Evolutionary conservation across 345 rosid genomes (phyloP).

Genomic region (Bretschneidera sinensis): DNA sequence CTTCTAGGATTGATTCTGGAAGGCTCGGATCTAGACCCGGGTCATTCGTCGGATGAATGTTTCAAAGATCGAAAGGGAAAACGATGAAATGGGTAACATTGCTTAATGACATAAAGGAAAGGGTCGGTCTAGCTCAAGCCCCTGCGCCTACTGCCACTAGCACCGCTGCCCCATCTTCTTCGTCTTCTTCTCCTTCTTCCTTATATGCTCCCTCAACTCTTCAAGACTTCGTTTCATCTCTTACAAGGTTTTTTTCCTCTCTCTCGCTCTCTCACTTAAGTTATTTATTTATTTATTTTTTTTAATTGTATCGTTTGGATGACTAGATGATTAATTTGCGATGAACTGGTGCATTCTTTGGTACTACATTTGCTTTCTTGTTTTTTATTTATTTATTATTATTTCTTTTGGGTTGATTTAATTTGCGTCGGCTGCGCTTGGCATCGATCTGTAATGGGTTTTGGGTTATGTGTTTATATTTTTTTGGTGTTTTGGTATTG

Average conservation of each 20-base stretch:
- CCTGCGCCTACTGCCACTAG: constrained; percentile 36
- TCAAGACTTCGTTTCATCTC: constrained; percentile 41
- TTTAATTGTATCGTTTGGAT: constrained; percentile 12
- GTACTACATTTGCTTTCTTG: constrained; percentile 11
- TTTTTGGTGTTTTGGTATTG: constrained; percentile 1
- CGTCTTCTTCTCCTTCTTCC: constrained; percentile 48
- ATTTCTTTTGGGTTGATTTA: not conserved
- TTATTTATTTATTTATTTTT: constrained; percentile 4
- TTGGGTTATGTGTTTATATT: constrained; percentile 9
- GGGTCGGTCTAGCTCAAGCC: constrained; percentile 91
- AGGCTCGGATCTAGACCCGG: constrained; percentile 32
- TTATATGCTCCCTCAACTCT: constrained; percentile 35
- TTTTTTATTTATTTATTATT: constrained; percentile 1
- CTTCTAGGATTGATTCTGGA: constrained; percentile 30
- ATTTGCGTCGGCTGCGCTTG: constrained; percentile 16
- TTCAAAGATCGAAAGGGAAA: constrained; percentile 37
- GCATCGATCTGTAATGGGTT: not conserved
- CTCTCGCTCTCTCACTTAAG: not conserved
- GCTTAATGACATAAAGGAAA: constrained; percentile 98
- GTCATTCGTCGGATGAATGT: constrained; percentile 39
- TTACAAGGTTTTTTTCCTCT: constrained; percentile 50
- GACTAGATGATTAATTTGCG: constrained; percentile 2
- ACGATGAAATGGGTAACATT: constrained; percentile 98
- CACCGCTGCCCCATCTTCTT: constrained; percentile 37
- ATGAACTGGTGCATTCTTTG: not conserved